These are phyloP conservation scores for Aechmea fasciata DNA, from an alignment of 176 grass and related monocot genomes.

Conservation along the genomic window DNA sequence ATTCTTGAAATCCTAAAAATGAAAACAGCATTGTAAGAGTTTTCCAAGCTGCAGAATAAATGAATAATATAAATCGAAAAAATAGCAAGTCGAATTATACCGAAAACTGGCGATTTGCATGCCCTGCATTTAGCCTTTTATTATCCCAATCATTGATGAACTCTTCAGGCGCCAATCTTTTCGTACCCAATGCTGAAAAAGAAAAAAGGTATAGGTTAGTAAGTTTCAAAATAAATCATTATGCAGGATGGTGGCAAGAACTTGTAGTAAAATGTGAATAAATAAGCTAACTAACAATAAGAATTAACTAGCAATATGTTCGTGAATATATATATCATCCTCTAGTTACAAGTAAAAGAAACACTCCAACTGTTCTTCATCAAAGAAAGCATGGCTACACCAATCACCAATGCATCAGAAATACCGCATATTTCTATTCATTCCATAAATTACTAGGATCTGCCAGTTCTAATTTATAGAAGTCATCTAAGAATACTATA, in stretches of 20 bases:
- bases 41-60: neutral
- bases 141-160: slow-evolving; percentile 72
- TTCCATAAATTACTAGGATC: too few species aligned
- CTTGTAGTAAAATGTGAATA: neutral
- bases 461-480: too few species aligned
- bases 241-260: neutral
- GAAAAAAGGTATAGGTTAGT: slow-evolving; percentile 6
- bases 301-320: neutral
- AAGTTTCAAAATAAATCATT: neutral
- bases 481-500: too few species aligned
- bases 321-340: neutral
- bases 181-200: slow-evolving; percentile 64
- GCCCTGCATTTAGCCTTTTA: slow-evolving; percentile 83
- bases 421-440: too few species aligned
- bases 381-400: too few species aligned
- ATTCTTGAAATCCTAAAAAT: slow-evolving; percentile 35
- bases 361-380: too few species aligned
- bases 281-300: too few species aligned
- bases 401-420: too few species aligned
- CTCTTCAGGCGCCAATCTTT: slow-evolving; percentile 77
- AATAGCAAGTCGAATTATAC: slow-evolving; percentile 21
- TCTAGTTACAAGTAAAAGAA: neutral
- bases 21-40: slow-evolving; percentile 3
- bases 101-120: slow-evolving; percentile 42
- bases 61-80: neutral